Evolutionary conservation across 306 rosid species (phyloP).

Genomic region (Geum urbanum): DNA sequence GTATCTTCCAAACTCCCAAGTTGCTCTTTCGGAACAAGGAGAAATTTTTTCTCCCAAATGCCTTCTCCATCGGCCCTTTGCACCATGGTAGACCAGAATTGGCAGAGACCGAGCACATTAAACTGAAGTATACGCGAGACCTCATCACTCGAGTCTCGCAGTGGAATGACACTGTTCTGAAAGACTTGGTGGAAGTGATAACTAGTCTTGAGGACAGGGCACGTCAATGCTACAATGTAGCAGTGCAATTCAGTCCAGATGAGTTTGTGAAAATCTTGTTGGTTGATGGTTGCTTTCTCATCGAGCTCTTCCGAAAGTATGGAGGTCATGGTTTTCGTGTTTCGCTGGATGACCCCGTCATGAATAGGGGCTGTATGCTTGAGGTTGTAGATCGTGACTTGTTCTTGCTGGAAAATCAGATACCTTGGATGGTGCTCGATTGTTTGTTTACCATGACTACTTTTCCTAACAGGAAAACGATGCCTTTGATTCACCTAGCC

Average conservation of each 20-base stretch:
- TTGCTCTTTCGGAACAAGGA: not conserved
- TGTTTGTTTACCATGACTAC: not conserved
- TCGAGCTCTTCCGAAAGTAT: too few species aligned
- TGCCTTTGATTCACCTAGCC: not conserved
- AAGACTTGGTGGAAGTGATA: not conserved
- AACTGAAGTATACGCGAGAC: not conserved
- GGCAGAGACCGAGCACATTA: not conserved
- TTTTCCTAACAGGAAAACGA: not conserved
- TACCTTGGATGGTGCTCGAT: too few species aligned
- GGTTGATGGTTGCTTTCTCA: too few species aligned
- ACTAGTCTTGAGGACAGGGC: not conserved
- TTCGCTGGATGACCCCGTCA: too few species aligned
- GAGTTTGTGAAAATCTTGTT: not conserved
- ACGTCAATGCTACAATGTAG: not conserved
- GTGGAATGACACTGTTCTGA: not conserved
- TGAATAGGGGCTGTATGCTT: too few species aligned
- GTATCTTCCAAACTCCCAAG: not conserved
- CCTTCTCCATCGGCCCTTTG: not conserved
- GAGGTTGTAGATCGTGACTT: too few species aligned
- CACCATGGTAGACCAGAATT: conserved; percentile 1
- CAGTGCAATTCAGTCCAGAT: not conserved
- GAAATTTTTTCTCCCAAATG: not conserved
- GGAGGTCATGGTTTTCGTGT: too few species aligned
- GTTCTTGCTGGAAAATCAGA: too few species aligned
- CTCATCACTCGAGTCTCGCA: not conserved